Evolutionary conservation across 2,329 filamentous ascomycete species (phyloP).

Genomic region (Passalora sequoiae): DNA sequence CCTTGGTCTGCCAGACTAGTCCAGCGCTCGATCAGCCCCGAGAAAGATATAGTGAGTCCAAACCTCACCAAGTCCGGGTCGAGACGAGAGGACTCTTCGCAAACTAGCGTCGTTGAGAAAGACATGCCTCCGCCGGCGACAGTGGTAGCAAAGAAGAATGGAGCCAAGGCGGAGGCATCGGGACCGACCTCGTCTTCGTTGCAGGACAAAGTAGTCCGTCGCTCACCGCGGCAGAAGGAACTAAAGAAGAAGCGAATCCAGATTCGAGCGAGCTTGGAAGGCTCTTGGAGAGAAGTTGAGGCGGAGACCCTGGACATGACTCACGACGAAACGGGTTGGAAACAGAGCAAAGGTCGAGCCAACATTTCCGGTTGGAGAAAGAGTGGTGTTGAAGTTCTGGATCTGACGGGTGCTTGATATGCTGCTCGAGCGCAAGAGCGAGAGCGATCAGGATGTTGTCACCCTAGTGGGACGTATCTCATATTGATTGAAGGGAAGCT

Average conservation of each 20-base stretch:
- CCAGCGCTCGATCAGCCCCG: not conserved
- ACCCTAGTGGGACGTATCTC: too few relatives aligned
- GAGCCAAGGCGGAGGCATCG: not conserved
- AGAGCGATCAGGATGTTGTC: not conserved
- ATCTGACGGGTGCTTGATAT: conserved; percentile 14
- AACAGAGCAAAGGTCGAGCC: conserved; percentile 14
- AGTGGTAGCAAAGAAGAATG: not conserved
- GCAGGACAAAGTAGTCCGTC: conserved; percentile 6
- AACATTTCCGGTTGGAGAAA: conserved; percentile 24
- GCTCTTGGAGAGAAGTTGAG: conserved; percentile 32
- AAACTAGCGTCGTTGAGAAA: not conserved
- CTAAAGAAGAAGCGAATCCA: conserved; percentile 23
- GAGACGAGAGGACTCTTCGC: not conserved
- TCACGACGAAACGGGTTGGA: conserved; percentile 25
- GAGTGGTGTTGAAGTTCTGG: conserved; percentile 35
- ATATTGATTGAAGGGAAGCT: too few relatives aligned
- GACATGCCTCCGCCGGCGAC: not conserved
- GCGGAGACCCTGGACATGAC: conserved; percentile 28
- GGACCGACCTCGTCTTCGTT: conserved; percentile 4
- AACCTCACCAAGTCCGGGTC: not conserved
- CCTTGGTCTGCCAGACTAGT: conserved; percentile 4
- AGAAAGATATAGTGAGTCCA: not conserved
- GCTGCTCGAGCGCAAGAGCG: not conserved
- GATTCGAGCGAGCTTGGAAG: conserved; percentile 31
- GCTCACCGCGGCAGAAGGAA: conserved; percentile 8